These are phyloP conservation scores for Penicilliopsis zonata DNA, from an alignment of 495 filamentous ascomycete species.

Conservation along the genomic window DNA sequence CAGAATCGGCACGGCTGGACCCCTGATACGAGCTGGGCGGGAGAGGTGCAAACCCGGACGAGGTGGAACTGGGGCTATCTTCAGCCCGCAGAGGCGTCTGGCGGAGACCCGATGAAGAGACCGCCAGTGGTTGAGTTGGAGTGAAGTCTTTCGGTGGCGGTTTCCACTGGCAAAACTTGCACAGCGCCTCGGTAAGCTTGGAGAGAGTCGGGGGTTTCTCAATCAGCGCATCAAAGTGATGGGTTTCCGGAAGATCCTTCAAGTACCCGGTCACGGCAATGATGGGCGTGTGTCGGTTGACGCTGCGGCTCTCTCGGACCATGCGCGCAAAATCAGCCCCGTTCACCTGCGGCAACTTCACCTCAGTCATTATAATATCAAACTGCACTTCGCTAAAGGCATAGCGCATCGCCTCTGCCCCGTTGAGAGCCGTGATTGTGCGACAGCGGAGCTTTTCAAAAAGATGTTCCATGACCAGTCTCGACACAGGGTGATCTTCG, in stretches of 20 bases:
- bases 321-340: slow-evolving; percentile 92
- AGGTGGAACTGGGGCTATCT: slow-evolving; percentile 74
- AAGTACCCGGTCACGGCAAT: slow-evolving; percentile 96
- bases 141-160: slow-evolving; percentile 46
- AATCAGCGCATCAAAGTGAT: slow-evolving; percentile 88
- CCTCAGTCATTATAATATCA: slow-evolving; percentile 97
- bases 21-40: slow-evolving; percentile 64
- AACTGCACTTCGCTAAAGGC: slow-evolving; percentile 86
- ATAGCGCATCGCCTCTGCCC: slow-evolving; percentile 80
- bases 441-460: slow-evolving; percentile 91
- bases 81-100: slow-evolving; percentile 49
- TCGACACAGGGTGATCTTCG: slow-evolving; percentile 95
- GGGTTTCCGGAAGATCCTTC: slow-evolving; percentile 84
- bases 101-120: slow-evolving; percentile 49
- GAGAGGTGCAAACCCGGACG: slow-evolving; percentile 58
- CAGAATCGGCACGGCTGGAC: slow-evolving; percentile 73
- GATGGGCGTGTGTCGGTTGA: slow-evolving; percentile 88
- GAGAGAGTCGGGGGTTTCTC: slow-evolving; percentile 89
- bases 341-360: slow-evolving; percentile 85
- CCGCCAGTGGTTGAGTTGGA: slow-evolving; percentile 35
- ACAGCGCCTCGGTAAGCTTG: slow-evolving; percentile 77
- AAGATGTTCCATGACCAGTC: slow-evolving; percentile 91
- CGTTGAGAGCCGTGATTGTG: slow-evolving; percentile 82
- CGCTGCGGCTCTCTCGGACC: slow-evolving; percentile 90
- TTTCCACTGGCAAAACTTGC: slow-evolving; percentile 86